Evolutionary conservation across 1,139 yeast genomes (phyloP), one percentile per base, ranked within the genome.

Genomic region (Saccharomyces pastorianus): DNA sequence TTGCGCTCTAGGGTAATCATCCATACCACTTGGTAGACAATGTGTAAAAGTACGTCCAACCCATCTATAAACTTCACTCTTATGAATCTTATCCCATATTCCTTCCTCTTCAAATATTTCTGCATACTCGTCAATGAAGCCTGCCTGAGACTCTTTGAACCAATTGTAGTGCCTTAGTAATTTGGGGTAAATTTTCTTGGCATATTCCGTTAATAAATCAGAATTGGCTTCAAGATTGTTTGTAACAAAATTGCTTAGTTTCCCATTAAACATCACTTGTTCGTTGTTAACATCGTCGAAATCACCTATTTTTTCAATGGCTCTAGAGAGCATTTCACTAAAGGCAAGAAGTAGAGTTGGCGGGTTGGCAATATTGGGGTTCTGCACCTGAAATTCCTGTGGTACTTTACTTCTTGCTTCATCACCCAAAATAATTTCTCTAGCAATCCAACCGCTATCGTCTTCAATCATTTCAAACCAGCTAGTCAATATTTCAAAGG

Each of bases 321-420:
- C 79, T 55, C 76, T 74, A 27, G 81, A 82, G 47, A 89, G 72
- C 56, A 93, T 72, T 58, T 82, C 82, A 13, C 88, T 82, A 58
- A 95, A 83, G 0, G 88, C 83, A 62, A 93, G 76, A 81, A 91
- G 82, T 61, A 93, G 71, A 0, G 99, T 95, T 17, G 99, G 99
- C 1, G 99, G 99, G 62, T 93, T 93, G 5, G 96, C 98, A 64
- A 88, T 85, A 57, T 85, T 82, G 4, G 96, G 96, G 66, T 88
- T 87, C 70, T 95, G 99, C 8, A 83, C 85, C 61, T 79, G 83
- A 66, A 93, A 93, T 61, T 87, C 87, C n/a, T 70, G 74, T 0
- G 99, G 99, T 2, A 93, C 99, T 63, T 88, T 82, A 47, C 87
- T 80, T 65, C 98, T 80, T 53, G 93, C 91, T 68, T 93, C 99